These are phyloP conservation scores for Fusarium acutatum DNA, from an alignment of 2,329 filamentous ascomycete species.

Conservation along the genomic window DNA sequence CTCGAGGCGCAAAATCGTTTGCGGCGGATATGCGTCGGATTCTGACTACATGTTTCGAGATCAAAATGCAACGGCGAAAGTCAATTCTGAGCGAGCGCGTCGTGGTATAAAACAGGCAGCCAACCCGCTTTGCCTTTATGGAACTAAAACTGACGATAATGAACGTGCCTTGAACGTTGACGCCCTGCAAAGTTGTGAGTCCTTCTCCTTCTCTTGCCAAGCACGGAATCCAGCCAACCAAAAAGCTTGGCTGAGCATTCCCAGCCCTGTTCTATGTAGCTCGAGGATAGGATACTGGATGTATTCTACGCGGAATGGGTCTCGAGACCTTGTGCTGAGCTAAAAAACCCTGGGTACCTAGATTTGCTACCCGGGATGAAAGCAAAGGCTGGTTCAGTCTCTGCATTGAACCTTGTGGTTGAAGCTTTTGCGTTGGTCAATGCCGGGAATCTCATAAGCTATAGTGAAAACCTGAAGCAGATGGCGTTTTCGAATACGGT, in stretches of 20 bases:
- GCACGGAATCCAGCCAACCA: accelerated
- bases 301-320: neutral
- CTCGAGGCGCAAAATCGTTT: neutral
- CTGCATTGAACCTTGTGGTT: neutral
- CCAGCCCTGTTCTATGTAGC: neutral
- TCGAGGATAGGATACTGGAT: neutral
- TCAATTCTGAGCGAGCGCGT: neutral
- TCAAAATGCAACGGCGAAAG: neutral
- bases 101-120: neutral
- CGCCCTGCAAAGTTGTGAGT: accelerated
- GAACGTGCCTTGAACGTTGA: neutral
- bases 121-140: accelerated
- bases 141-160: no score
- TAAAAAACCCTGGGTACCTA: neutral
- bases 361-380: neutral
- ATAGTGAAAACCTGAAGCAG: neutral
- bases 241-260: accelerated
- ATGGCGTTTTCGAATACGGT: neutral
- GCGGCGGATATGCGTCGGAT: neutral
- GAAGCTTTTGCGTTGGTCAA: neutral
- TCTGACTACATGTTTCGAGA: neutral
- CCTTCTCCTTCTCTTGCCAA: no score
- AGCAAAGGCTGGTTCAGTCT: neutral
- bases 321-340: neutral
- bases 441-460: neutral